These are phyloP conservation scores for Yamadazyma phyllophila DNA, from an alignment of 805 yeast genomes.

Conservation along the genomic window DNA sequence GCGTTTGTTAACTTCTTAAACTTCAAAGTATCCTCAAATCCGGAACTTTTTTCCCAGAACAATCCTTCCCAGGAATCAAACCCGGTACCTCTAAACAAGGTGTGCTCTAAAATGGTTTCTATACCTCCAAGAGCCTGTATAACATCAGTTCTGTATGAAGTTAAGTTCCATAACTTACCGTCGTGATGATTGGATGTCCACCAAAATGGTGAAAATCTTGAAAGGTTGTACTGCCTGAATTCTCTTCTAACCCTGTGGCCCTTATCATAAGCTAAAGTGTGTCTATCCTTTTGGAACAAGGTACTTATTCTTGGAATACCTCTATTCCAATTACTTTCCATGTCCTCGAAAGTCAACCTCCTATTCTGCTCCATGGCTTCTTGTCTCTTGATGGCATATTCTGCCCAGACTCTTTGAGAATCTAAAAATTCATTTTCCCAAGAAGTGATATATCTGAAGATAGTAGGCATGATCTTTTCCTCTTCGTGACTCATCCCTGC, in stretches of 20 bases:
- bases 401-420: constrained; percentile 97
- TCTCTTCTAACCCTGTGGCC: constrained; percentile 85
- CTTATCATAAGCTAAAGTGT: constrained; percentile 89
- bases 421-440: constrained; percentile 97
- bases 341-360: constrained; percentile 84
- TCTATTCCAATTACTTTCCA: constrained; percentile 94
- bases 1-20: constrained; percentile 95
- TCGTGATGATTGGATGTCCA: constrained; percentile 94
- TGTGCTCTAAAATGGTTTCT: constrained; percentile 92
- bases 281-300: constrained; percentile 90
- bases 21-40: constrained; percentile 94
- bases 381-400: constrained; percentile 83
- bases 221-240: constrained; percentile 68
- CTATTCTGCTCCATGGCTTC: constrained; percentile 86
- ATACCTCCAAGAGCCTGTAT: constrained; percentile 97
- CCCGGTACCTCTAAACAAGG: constrained; percentile 94
- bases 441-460: constrained; percentile 86
- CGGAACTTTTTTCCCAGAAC: constrained; percentile 97
- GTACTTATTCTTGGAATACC: constrained; percentile 97
- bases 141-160: constrained; percentile 90
- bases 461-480: constrained; percentile 82
- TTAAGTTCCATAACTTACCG: constrained; percentile 92
- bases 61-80: constrained; percentile 98
- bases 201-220: constrained; percentile 88
- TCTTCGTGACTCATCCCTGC: constrained; percentile 88